Conservation (phyloP, 2,329 filamentous ascomycete species). For the Ophiocordyceps camponoti-floridani region DNA sequence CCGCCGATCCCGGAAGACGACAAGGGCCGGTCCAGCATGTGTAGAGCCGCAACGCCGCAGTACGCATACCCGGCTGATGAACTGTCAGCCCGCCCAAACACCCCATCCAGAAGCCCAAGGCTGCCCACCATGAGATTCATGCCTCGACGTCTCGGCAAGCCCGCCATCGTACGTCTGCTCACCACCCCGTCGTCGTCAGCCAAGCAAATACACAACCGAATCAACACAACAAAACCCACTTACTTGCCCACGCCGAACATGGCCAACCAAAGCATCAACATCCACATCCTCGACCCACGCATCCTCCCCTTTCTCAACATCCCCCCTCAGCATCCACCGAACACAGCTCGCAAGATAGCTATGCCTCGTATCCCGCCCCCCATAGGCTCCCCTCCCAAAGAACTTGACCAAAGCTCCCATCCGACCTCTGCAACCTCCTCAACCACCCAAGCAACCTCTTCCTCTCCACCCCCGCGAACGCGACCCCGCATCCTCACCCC, state of each 20-base stretch:
- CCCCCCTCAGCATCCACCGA: constrained; percentile 62
- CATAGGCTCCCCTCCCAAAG: constrained; percentile 40
- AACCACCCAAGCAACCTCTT: constrained; percentile 57
- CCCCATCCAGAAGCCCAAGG: not conserved
- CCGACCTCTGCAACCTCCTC: constrained; percentile 51
- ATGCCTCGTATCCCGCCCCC: constrained; percentile 77
- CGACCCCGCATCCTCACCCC: constrained; percentile 19
- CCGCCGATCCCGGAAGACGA: constrained; percentile 3
- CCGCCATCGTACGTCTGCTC: constrained; percentile 67
- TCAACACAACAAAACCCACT: too few species aligned
- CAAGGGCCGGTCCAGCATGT: constrained; percentile 49
- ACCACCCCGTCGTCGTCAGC: not conserved
- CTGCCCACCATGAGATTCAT: constrained; percentile 62
- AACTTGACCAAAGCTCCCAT: constrained; percentile 86
- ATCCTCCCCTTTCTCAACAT: constrained; percentile 27
- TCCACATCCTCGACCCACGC: constrained; percentile 55
- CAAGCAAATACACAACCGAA: not conserved
- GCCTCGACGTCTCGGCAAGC: constrained; percentile 57
- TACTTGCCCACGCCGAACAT: constrained; percentile 48
- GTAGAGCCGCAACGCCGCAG: constrained; percentile 64
- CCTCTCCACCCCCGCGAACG: constrained; percentile 48
- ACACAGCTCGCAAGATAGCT: constrained; percentile 73
- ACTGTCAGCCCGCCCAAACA: not conserved
- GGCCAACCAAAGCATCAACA: constrained; percentile 47
- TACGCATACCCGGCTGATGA: constrained; percentile 71